Percentiles rank a stretch among this genome's conserved stretches.
phyloP scores from a whole-genome alignment of 1,284 basidiomycete species.

The Heterobasidion annosum region DNA sequence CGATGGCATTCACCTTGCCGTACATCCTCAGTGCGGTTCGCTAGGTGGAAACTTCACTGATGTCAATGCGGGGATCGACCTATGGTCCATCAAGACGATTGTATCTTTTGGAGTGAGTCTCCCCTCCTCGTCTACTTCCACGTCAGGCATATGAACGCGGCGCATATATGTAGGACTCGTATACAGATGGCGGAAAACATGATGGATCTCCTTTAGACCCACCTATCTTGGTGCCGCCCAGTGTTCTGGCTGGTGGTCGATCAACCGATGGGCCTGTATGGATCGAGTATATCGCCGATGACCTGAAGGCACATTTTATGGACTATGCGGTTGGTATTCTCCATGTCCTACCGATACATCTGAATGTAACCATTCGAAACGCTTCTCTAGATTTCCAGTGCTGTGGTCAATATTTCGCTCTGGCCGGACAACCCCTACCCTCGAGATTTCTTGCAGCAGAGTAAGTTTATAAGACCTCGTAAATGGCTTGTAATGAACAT shows the following conservation, averaged over 20 bases:
- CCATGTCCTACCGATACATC: conserved; percentile 22
- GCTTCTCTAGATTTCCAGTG: conserved; percentile 20
- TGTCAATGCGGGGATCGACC: conserved; percentile 25
- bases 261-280: conserved; percentile 27
- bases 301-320: conserved; percentile 23
- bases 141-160: neutral
- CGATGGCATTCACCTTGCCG: conserved; percentile 25
- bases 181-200: conserved; percentile 23
- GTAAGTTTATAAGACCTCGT: conserved; percentile 9
- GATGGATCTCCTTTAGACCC: conserved; percentile 22
- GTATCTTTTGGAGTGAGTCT: conserved; percentile 28
- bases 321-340: conserved; percentile 27
- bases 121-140: conserved; percentile 1
- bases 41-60: conserved; percentile 23
- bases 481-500: neutral
- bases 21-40: conserved; percentile 24
- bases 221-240: conserved; percentile 20
- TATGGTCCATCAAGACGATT: conserved; percentile 23
- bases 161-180: conserved; percentile 18
- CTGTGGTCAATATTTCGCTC: conserved; percentile 12
- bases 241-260: conserved; percentile 22
- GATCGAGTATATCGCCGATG: conserved; percentile 23
- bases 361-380: neutral
- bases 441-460: conserved; percentile 25
- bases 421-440: conserved; percentile 21